Conservation (phyloP, 2,329 filamentous ascomycete genomes). For the Phialophora tarda region DNA sequence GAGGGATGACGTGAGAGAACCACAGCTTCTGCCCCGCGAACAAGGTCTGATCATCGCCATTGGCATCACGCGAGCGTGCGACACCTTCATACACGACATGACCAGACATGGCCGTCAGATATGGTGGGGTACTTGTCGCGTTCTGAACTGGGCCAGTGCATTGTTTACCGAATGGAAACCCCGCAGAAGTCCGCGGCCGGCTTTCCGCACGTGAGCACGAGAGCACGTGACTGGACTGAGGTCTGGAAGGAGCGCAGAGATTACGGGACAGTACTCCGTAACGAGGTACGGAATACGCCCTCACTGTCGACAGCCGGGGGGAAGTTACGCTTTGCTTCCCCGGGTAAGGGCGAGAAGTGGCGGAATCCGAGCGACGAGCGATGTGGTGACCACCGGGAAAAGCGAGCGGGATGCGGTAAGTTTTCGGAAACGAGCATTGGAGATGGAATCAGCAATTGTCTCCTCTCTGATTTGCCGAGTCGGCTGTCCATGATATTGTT, state of each 20-base stretch:
- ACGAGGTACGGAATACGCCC: slow-evolving; percentile 14
- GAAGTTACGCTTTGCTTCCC: too few species aligned
- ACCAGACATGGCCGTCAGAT: slow-evolving; percentile 16
- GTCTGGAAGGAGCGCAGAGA: too few species aligned
- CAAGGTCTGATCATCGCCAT: slow-evolving; percentile 43
- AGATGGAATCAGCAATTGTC: slow-evolving; percentile 8
- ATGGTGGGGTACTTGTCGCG: neutral
- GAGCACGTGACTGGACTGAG: slow-evolving; percentile 7
- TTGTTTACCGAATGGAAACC: slow-evolving; percentile 6
- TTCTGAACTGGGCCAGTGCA: neutral
- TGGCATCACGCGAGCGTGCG: slow-evolving; percentile 30
- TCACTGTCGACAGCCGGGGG: neutral
- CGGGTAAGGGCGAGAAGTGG: neutral
- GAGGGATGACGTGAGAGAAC: slow-evolving; percentile 61
- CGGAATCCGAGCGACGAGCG: slow-evolving; percentile 13
- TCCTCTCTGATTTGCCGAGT: slow-evolving; percentile 32
- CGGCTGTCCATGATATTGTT: neutral
- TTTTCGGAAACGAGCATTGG: slow-evolving; percentile 15
- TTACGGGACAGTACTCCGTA: neutral
- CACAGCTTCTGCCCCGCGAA: slow-evolving; percentile 65
- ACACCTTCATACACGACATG: slow-evolving; percentile 31
- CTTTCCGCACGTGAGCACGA: neutral
- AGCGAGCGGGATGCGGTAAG: slow-evolving; percentile 10
- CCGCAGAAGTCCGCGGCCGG: neutral
- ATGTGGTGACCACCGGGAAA: slow-evolving; percentile 4